Percentiles rank a stretch among this genome's conserved stretches.
These are phyloP conservation scores for Colletotrichum horii DNA, from an alignment of 2,329 filamentous ascomycete genomes.

Conservation along the genomic window DNA sequence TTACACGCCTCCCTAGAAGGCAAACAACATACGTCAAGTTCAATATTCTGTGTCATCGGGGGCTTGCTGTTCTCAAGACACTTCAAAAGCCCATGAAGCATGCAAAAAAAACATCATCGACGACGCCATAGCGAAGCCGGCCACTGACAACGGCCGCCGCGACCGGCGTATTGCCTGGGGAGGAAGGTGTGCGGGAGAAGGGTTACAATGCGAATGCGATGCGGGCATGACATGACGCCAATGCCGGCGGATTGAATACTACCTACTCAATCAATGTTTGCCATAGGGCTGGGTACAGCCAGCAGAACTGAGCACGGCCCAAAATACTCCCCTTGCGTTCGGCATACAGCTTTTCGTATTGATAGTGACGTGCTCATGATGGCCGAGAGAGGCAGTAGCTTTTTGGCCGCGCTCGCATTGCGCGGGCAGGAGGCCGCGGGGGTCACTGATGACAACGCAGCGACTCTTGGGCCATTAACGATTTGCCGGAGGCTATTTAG, in stretches of 20 bases:
- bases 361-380: not conserved
- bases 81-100: not conserved
- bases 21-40: not conserved
- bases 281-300: not conserved
- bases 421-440: not conserved
- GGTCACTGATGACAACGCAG: not conserved
- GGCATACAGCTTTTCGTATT: not conserved
- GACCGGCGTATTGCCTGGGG: not conserved
- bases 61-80: not conserved
- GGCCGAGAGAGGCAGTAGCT: not conserved
- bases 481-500: not conserved
- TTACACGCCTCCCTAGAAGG: not conserved
- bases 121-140: not conserved
- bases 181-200: not conserved
- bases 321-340: not conserved
- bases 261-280: not conserved
- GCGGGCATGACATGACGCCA: not conserved
- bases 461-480: not conserved
- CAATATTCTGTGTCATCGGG: not conserved
- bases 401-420: not conserved
- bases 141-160: not conserved
- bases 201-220: not conserved
- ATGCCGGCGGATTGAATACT: not conserved
- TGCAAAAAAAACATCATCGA: not conserved
- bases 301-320: not conserved